These are phyloP conservation scores for Dendrobium nobile DNA, from an alignment of 106 monocot genomes.

Conservation along the genomic window DNA sequence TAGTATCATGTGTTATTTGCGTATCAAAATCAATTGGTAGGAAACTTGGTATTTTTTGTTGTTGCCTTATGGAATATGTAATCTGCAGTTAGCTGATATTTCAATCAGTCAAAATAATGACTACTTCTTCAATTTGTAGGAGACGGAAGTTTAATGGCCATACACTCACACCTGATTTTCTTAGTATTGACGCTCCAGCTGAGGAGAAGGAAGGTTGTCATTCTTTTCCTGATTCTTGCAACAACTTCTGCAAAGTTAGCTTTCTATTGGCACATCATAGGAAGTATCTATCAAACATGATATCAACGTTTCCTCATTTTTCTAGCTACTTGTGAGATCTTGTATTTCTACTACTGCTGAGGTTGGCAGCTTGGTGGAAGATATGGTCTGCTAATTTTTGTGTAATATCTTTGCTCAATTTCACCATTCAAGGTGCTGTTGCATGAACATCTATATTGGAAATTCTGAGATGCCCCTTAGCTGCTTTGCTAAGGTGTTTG, in stretches of 20 bases:
- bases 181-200: constrained; percentile 16
- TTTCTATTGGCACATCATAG: not conserved
- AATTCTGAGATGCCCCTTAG: not conserved
- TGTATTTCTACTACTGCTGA: not conserved
- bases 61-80: not conserved
- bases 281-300: not conserved
- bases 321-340: not conserved
- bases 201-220: constrained; percentile 32
- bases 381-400: not conserved
- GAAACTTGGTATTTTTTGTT: not conserved
- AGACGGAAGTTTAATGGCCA: constrained; percentile 3
- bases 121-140: constrained; percentile 23
- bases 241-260: not conserved
- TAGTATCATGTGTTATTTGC: not conserved
- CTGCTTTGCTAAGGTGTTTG: not conserved
- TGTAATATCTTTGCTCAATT: not conserved
- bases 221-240: constrained; percentile 5
- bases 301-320: not conserved
- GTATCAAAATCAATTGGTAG: too few relatives aligned
- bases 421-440: not conserved
- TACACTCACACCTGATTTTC: constrained; percentile 5
- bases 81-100: not conserved
- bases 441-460: not conserved
- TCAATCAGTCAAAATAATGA: not conserved
- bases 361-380: not conserved